A percentile compares a stretch with the other conserved stretches of the same genome.
Evolutionary conservation across 1,284 basidiomycete genomes (phyloP).

Genomic region (Lignosus rhinocerotis): DNA sequence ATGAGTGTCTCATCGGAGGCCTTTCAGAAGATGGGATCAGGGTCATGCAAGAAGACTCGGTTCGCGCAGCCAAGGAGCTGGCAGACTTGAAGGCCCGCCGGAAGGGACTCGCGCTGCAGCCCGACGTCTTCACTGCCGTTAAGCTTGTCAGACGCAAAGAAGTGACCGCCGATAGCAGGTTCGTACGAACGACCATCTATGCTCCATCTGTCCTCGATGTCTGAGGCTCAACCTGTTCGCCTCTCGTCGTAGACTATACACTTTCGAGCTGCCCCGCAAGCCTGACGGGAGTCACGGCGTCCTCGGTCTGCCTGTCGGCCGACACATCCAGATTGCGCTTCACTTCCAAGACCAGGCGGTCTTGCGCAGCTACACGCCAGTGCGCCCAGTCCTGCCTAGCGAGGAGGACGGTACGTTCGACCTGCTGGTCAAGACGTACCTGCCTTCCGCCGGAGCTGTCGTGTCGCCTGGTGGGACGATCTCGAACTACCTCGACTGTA

Average conservation of each 20-base stretch:
- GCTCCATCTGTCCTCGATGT: not conserved
- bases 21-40: conserved; percentile 22
- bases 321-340: conserved; percentile 26
- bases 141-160: conserved; percentile 21
- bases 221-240: too few species aligned
- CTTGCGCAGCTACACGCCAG: conserved; percentile 28
- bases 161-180: conserved; percentile 22
- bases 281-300: conserved; percentile 13
- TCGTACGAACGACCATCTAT: not conserved
- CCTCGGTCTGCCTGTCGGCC: conserved; percentile 26
- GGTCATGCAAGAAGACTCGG: conserved; percentile 25
- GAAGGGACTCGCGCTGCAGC: conserved; percentile 23
- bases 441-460: conserved; percentile 17
- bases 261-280: conserved; percentile 24
- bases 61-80: conserved; percentile 21
- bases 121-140: conserved; percentile 22
- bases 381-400: conserved; percentile 22
- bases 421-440: conserved; percentile 30
- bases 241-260: conserved; percentile 18
- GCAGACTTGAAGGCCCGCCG: conserved; percentile 22
- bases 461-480: conserved; percentile 27
- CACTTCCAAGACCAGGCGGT: conserved; percentile 30
- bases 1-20: conserved; percentile 25
- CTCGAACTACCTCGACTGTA: conserved; percentile 29
- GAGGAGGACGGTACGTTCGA: conserved; percentile 32